phyloP scores from a whole-genome alignment of 129 eudicot species.

The Chrysanthemum makinoi region DNA sequence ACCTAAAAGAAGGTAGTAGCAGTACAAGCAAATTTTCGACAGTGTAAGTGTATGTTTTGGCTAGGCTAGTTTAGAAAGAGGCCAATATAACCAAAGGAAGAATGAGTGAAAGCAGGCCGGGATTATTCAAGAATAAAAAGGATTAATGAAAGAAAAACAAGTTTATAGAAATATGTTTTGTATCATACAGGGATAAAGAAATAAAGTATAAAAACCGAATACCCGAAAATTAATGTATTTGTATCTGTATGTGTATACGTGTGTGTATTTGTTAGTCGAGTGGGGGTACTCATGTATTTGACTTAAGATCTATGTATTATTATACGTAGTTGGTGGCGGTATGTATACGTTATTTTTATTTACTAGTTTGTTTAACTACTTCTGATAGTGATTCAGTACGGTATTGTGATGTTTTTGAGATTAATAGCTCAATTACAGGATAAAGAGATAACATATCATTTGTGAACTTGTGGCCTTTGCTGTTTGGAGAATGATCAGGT shows the following conservation, averaged over 20 bases:
- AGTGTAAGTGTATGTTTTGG: conserved; percentile 11
- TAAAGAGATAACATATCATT: too few species aligned
- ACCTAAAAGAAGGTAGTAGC: conserved; percentile 26
- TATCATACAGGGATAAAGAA: conserved; percentile 7
- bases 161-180: neutral
- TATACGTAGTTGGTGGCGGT: neutral
- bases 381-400: too few species aligned
- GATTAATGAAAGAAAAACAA: conserved; percentile 11
- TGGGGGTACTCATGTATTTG: neutral
- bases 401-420: too few species aligned
- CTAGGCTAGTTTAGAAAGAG: conserved; percentile 14
- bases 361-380: too few species aligned
- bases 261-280: neutral
- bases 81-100: conserved; percentile 11
- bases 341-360: too few species aligned
- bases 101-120: conserved; percentile 7
- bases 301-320: neutral
- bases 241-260: conserved; percentile 1
- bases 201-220: conserved; percentile 10
- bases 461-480: too few species aligned
- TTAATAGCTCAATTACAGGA: too few species aligned
- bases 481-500: too few species aligned
- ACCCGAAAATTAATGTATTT: conserved; percentile 19
- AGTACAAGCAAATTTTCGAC: conserved; percentile 19
- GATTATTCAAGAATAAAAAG: conserved; percentile 18